A percentile compares a stretch with the other conserved stretches of the same genome.
Evolutionary conservation across 768 basidiomycete species (phyloP).

Genomic region (Russula earlei): DNA sequence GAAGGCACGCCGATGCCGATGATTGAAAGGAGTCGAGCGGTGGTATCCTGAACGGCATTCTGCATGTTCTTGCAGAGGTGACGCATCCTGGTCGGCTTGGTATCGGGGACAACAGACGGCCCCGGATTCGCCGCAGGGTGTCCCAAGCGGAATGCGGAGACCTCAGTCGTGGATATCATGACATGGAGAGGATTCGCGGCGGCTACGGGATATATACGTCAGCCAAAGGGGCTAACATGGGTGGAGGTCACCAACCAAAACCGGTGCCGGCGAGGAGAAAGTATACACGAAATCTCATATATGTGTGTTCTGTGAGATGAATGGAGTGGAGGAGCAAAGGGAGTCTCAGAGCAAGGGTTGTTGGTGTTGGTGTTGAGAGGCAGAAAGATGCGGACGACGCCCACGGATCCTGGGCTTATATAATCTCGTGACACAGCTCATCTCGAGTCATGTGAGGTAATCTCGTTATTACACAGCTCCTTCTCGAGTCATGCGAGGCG

Average conservation of each 20-base stretch:
- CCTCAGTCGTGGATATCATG: slow-evolving; percentile 5
- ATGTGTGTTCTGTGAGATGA: too few species aligned
- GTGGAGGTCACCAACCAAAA: slow-evolving; percentile 7
- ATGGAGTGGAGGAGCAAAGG: too few species aligned
- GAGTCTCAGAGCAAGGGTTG: too few species aligned
- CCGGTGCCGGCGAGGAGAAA: slow-evolving; percentile 5
- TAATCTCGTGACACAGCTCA: too few species aligned
- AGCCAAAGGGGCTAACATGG: background rate
- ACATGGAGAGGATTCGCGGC: slow-evolving; percentile 7
- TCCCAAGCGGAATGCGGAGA: slow-evolving; percentile 14
- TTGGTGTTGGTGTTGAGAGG: too few species aligned
- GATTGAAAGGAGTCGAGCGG: slow-evolving; percentile 5
- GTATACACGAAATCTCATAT: background rate
- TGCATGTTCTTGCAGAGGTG: slow-evolving; percentile 18
- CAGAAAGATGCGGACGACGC: too few species aligned
- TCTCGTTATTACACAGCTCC: too few species aligned
- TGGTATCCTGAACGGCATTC: slow-evolving; percentile 6
- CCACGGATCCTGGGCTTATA: too few species aligned
- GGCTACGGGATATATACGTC: background rate
- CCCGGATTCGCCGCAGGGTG: slow-evolving; percentile 4
- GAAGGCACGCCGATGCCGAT: slow-evolving; percentile 9
- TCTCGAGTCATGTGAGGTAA: too few species aligned
- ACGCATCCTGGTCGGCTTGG: slow-evolving; percentile 11
- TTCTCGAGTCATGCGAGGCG: too few species aligned
- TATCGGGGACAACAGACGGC: background rate